A percentile compares a stretch with the other conserved stretches of the same genome.
Evolutionary conservation across 2,329 filamentous ascomycete species (phyloP).

Genomic region (Calonectria pauciramosa): DNA sequence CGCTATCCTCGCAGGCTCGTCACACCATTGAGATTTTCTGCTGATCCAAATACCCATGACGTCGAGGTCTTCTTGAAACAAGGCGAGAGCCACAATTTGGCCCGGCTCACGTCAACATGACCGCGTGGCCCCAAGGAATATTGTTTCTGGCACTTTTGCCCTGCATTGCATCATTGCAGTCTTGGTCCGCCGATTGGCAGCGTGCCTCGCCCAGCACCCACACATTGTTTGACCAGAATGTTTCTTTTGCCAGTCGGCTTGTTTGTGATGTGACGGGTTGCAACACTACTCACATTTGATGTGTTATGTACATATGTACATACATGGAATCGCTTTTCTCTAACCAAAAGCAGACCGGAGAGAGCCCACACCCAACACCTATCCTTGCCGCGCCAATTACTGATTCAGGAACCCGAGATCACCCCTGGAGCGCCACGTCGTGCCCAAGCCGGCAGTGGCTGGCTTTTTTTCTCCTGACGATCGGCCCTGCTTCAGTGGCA

Average conservation of each 20-base stretch:
- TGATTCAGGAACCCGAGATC: conserved; percentile 20
- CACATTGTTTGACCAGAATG: conserved; percentile 18
- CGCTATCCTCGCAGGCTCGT: conserved; percentile 35
- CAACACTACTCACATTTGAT: not conserved
- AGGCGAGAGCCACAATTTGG: conserved; percentile 37
- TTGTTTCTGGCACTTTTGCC: conserved; percentile 23
- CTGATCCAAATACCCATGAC: conserved; percentile 42
- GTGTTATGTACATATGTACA: not conserved
- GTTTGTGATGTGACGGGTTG: conserved; percentile 3
- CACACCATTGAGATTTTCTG: conserved; percentile 40
- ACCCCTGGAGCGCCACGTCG: conserved; percentile 28
- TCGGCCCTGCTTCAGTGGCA: conserved; percentile 34
- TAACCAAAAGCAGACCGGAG: not conserved
- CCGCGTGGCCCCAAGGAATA: conserved; percentile 20
- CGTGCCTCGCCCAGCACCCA: not conserved
- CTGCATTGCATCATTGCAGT: conserved; percentile 18
- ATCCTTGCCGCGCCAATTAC: not conserved
- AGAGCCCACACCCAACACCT: not conserved
- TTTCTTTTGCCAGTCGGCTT: conserved; percentile 5
- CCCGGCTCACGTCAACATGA: conserved; percentile 29
- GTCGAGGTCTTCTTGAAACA: conserved; percentile 39
- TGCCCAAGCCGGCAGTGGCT: conserved; percentile 36
- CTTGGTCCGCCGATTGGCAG: conserved; percentile 2
- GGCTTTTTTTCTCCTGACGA: conserved; percentile 44
- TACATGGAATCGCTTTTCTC: not conserved